Base-by-base conservation (phyloP, 129 eudicot species). In the Artemisia annua region DNA sequence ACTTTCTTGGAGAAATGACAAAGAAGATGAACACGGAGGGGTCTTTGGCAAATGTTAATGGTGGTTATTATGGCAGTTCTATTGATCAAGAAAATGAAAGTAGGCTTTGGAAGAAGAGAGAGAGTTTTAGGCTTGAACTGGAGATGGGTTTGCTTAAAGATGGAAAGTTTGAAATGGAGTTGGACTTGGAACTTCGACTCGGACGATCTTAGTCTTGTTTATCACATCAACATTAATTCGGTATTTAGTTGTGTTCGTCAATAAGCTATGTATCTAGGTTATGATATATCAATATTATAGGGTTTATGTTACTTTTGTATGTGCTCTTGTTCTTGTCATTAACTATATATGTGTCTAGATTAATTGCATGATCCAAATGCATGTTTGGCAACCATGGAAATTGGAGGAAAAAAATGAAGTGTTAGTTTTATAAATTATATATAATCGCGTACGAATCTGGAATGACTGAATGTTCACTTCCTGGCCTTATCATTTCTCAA, bases 131-230 rank as follows among this genome's bases (percentile, higher is more conserved):
- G 54, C 43, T 86, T 77, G 86, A 78, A 20, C 66, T 74, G 78
- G 77, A 64, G 60, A 30, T 78, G 79, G 84, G 82, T 54, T 75
- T 75, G 69, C 39, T 80, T 18, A 70, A 66, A 69, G 88, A 85
- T 64, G 82, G 70, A 52, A 83, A 81, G 75, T 76, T 86, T 80
- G 88, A 86, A 73, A 79, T 86, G 78, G 92, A 90, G 77, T 87
- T 89, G 88, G 96, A 89, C 75, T 87, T 90, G 88, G 96, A 90
- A 73, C 93, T 90, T 62, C 85, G 96, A 61, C 93, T 90, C 19
- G 96, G 96, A 0, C 70, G 77, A 28, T 82, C 87, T 63, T 68
- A 63, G 61, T 77, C 48, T 20, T 9, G 30, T 32, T 10, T 28
- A 3, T 17, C 6, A 11, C 11, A 18, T 35, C 58, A 46, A 11